Percentiles rank a stretch among this genome's conserved stretches.
phyloP scores from a whole-genome alignment of 495 filamentous ascomycete species.

The Corynascus novoguineensis region DNA sequence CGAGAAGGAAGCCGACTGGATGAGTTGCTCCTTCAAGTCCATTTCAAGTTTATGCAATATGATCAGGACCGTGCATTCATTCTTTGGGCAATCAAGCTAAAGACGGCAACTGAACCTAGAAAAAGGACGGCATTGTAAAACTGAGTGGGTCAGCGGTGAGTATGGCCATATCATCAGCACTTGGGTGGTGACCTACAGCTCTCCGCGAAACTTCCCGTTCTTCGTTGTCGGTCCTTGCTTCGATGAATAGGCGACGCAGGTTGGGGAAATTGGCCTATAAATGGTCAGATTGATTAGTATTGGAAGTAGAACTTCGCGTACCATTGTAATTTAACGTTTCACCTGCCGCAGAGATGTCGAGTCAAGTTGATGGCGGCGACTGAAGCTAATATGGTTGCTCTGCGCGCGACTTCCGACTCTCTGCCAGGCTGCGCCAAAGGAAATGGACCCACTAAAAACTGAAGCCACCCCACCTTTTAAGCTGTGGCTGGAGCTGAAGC shows the following conservation, averaged over 20 bases:
- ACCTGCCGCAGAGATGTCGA: too few relatives aligned
- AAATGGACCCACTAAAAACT: background rate
- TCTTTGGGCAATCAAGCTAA: slow-evolving; percentile 81
- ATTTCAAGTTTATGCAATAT: slow-evolving; percentile 1
- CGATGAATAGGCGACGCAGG: slow-evolving; percentile 90
- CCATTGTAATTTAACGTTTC: background rate
- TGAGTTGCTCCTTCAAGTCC: too few relatives aligned
- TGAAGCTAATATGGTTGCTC: too few relatives aligned
- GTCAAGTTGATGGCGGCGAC: too few relatives aligned
- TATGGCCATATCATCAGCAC: background rate
- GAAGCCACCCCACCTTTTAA: background rate
- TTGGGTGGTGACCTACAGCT: slow-evolving; percentile 56
- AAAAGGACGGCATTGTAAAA: slow-evolving; percentile 98
- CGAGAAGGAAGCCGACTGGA: too few relatives aligned
- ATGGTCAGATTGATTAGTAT: background rate
- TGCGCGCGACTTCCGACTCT: too few relatives aligned
- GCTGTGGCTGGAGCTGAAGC: slow-evolving; percentile 22
- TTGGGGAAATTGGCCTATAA: slow-evolving; percentile 82
- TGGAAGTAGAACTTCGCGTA: background rate
- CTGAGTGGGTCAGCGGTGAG: slow-evolving; percentile 45
- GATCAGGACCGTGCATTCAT: slow-evolving; percentile 43
- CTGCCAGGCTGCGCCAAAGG: too few relatives aligned
- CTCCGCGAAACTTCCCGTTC: slow-evolving; percentile 91
- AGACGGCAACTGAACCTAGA: slow-evolving; percentile 87
- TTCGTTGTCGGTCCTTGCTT: slow-evolving; percentile 87